Evolutionary conservation across 2,329 filamentous ascomycete species (phyloP).

Genomic region (Ceratocystis ficicola): DNA sequence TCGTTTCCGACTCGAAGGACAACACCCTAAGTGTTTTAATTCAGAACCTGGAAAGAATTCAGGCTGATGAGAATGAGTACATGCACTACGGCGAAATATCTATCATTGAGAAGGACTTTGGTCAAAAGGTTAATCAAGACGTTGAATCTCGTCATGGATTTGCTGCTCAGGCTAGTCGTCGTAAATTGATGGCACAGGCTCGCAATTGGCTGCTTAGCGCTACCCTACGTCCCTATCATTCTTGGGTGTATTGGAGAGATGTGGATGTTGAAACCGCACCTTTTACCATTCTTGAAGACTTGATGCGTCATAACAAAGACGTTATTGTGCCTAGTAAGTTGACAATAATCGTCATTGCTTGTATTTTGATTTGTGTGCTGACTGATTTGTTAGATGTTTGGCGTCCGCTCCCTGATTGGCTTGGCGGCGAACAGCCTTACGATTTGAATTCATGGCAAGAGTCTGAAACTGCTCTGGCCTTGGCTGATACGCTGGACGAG

Average conservation of each 20-base stretch:
- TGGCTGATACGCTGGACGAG: slow-evolving; percentile 91
- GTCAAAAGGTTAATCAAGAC: slow-evolving; percentile 93
- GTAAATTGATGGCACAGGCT: slow-evolving; percentile 96
- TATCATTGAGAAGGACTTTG: slow-evolving; percentile 97
- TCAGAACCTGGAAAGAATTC: slow-evolving; percentile 62
- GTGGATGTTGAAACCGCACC: slow-evolving; percentile 96
- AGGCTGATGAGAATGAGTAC: slow-evolving; percentile 64
- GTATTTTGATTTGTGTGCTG: not conserved
- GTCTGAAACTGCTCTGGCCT: slow-evolving; percentile 84
- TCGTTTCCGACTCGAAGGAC: slow-evolving; percentile 96
- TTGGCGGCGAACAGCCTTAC: slow-evolving; percentile 95
- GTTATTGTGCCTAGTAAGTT: slow-evolving; percentile 92
- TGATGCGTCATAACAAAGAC: slow-evolving; percentile 98
- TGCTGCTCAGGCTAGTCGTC: slow-evolving; percentile 80
- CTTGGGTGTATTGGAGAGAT: slow-evolving; percentile 99
- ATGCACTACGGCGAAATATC: slow-evolving; percentile 91
- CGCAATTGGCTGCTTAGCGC: slow-evolving; percentile 94
- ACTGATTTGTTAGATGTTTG: slow-evolving; percentile 61
- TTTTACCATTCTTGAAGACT: slow-evolving; percentile 88
- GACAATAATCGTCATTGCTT: not conserved
- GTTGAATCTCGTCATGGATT: slow-evolving; percentile 96
- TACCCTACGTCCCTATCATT: slow-evolving; percentile 84
- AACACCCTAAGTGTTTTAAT: slow-evolving; percentile 67
- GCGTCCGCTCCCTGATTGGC: slow-evolving; percentile 97
- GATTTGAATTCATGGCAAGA: slow-evolving; percentile 99